Base-by-base conservation (phyloP, 2,329 filamentous ascomycete species). In the Stagonosporopsis chrysanthemi region DNA sequence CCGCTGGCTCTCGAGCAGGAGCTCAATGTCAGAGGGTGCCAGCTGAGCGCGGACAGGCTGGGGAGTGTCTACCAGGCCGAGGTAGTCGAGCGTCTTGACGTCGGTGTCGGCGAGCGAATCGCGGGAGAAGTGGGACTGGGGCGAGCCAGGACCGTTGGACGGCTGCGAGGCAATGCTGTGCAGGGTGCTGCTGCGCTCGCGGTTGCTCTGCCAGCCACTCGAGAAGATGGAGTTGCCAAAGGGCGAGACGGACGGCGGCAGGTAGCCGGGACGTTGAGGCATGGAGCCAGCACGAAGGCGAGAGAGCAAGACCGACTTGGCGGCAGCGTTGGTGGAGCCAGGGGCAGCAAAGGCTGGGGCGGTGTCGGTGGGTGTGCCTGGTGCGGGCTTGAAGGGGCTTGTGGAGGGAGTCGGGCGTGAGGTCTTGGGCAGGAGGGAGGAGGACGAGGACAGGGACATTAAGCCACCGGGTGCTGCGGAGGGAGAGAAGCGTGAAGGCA, bases 401-500 rank as follows among this genome's bases (percentile, higher is more conserved):
- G 90, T 91, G 0, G 93, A 92, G 4, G 94, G 92, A 3, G 92
- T 95, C 15, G 90, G 90, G 59, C 93, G 88, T 29, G 91, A 91
- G 6, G 91, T 90, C 75, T 96, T 95, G 50, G 91, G 85, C 46
- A 89, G 83, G 38, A 86, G 79, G 2, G 83, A 79, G 22, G 83
- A 79, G 22, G 67, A 64, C 15, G 51, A 50, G 45, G 55, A 23
- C 48, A 61, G 61, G 33, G 71, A 67, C 68, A 88, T 83, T 51
- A 88, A 76, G 26, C 85, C 84, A 26, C 75, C 88, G 55, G 86
- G 82, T 5, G 86, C 84, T 49, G 87, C 87, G 24, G 90, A 89
- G 15, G 91, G 90, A 28, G 93, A 92, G 74, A 99, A 96, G 62
- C 94, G 86, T 42, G 95, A 98, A 22, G 95, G 95, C n/a, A 99